phyloP scores from a whole-genome alignment of 1,139 yeast genomes.

The Debaryomyces robertsiae region DNA sequence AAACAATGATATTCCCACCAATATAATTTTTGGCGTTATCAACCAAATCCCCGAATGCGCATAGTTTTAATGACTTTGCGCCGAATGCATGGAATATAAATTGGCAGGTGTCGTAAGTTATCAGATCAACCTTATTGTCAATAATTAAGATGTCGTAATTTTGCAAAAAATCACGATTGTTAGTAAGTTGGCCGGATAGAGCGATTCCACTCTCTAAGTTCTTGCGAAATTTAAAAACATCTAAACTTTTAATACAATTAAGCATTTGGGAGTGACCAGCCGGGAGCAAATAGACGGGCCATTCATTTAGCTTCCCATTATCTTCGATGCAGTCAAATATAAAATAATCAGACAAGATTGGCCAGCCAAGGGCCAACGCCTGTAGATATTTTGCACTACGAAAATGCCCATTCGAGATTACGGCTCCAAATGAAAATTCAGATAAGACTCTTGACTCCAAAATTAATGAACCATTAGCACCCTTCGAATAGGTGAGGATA shows the following conservation, averaged over 20 bases:
- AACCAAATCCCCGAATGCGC: constrained; percentile 6
- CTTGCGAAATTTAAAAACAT: constrained; percentile 41
- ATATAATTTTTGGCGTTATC: neutral
- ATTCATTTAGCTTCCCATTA: constrained; percentile 25
- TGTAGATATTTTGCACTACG: constrained; percentile 82
- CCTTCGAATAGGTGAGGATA: constrained; percentile 24
- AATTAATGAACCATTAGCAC: constrained; percentile 18
- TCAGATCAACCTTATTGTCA: constrained; percentile 23
- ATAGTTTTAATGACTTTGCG: constrained; percentile 28
- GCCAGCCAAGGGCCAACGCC: constrained; percentile 88
- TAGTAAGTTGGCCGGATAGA: constrained; percentile 39
- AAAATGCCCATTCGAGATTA: constrained; percentile 57
- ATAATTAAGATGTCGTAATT: constrained; percentile 35
- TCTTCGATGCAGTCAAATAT: constrained; percentile 54
- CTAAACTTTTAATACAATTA: constrained; percentile 40
- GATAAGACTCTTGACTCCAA: constrained; percentile 19
- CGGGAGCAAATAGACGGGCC: constrained; percentile 66
- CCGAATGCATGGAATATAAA: constrained; percentile 54
- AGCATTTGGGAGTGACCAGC: constrained; percentile 62
- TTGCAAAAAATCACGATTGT: constrained; percentile 39
- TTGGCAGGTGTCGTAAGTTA: constrained; percentile 38
- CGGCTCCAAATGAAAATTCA: constrained; percentile 57
- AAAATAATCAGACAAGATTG: constrained; percentile 65
- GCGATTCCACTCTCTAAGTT: constrained; percentile 26
- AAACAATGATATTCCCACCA: constrained; percentile 22